These are phyloP conservation scores for Eucalyptus polybractea DNA, from an alignment of 345 rosid genomes.

Conservation along the genomic window DNA sequence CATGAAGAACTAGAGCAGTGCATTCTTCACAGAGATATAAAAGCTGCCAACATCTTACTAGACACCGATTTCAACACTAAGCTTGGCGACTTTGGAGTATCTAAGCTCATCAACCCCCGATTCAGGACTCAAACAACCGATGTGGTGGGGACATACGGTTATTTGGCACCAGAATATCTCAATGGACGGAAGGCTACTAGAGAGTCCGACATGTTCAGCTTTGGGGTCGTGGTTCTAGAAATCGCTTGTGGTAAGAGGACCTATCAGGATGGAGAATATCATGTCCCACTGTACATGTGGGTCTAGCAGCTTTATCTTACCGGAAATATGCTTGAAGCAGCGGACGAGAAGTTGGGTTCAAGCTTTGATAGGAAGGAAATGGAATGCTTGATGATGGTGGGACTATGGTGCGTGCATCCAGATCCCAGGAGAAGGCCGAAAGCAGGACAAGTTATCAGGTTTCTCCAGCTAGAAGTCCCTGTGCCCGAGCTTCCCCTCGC, in stretches of 20 bases:
- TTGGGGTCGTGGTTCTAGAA: not conserved
- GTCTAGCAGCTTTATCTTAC: not conserved
- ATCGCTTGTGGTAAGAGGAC: not conserved
- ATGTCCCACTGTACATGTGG: not conserved
- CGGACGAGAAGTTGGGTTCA: not conserved
- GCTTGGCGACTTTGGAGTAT: not conserved
- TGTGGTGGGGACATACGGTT: not conserved
- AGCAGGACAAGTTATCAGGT: not conserved
- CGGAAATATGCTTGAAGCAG: not conserved
- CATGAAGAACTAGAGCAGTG: not conserved
- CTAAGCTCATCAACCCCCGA: not conserved
- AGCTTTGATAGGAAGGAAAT: not conserved
- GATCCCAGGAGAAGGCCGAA: not conserved
- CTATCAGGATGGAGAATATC: not conserved
- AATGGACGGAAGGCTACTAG: not conserved
- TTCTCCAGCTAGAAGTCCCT: not conserved
- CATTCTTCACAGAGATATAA: not conserved
- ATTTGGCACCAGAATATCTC: not conserved
- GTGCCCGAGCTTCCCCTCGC: not conserved
- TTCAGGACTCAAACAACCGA: not conserved
- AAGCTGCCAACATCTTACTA: not conserved
- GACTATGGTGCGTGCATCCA: not conserved
- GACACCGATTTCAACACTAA: not conserved
- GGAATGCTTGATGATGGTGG: not conserved
- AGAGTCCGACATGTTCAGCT: not conserved